Base-by-base conservation (phyloP, 768 basidiomycete species). In the Ramaria sp. region DNA sequence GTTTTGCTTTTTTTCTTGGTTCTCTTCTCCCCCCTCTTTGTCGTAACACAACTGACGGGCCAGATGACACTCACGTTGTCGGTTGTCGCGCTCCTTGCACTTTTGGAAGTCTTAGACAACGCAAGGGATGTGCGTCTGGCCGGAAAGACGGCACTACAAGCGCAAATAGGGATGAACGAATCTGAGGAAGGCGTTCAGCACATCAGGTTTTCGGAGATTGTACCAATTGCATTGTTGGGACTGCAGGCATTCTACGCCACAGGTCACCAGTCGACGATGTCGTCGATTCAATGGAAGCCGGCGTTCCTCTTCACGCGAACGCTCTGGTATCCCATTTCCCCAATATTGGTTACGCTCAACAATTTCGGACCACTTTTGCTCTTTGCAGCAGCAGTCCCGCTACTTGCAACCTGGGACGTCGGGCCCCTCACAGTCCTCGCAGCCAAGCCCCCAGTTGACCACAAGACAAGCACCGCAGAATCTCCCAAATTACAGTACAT, bases 271-370 rank as follows among this genome's bases (percentile, higher is more conserved):
- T 77, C 92, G 1, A 84, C 84, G 3, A 74, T 98, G 37, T 78
- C 90, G 1, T 86, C 89, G 2, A 78, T 99, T 41, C 95, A 98
- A 61, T 99, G 95, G 96, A 96, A 96, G 66, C 70, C 85, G 1
- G 94, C 88, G 6, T 99, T 98, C 67, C 65, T 97, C 27, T 74
- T 99, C 53, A 78, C 81, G 1, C 70, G 78, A 3, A 79, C 74
- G 0, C 71, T 92, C 42, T 71, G 69, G 10, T 91, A 89, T 64
- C 83, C 86, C 0, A 78, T 81, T 61, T 83, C 93, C 0, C 83
- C 83, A 0, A 43, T 87, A 1, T 82, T 90, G 24, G 83, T 92
- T 5, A 65, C 78, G 5, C 66, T 85, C 57, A 98, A 98, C 67
- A 82, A 85, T 6, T 70, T 90, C 51, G 88, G 92, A 0, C 78